A percentile compares a stretch with the other conserved stretches of the same genome.
Evolutionary conservation across 2,329 filamentous ascomycete genomes (phyloP).

Genomic region (Pseudogymnoascus sp.): DNA sequence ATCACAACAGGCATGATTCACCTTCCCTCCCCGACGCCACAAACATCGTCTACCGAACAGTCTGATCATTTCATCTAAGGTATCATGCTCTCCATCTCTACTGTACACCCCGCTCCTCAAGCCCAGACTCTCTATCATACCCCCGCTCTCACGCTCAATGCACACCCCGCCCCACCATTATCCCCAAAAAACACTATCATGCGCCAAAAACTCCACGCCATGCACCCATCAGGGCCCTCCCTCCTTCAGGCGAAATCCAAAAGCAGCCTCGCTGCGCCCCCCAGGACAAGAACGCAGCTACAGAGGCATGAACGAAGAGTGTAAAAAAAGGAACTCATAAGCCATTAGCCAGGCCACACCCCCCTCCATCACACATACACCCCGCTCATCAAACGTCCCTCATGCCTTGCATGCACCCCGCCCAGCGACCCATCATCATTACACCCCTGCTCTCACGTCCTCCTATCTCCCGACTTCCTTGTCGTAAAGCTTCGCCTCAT

Average conservation of each 20-base stretch:
- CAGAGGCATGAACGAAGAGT: neutral
- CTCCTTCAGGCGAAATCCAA: neutral
- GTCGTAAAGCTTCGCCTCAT: conserved; percentile 80
- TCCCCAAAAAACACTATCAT: neutral
- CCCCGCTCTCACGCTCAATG: neutral
- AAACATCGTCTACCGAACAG: neutral
- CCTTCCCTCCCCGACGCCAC: neutral
- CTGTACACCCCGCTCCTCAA: neutral
- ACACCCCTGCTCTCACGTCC: neutral
- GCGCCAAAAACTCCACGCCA: conserved; percentile 7
- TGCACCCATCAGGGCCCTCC: neutral
- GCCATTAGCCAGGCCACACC: neutral
- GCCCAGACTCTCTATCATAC: neutral
- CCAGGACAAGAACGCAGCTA: neutral
- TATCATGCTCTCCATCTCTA: neutral
- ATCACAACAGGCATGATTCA: neutral
- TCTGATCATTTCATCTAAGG: conserved; percentile 9
- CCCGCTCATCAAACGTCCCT: conserved; percentile 1
- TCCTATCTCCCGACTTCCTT: conserved; percentile 34
- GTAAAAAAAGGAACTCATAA: neutral
- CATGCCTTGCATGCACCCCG: neutral
- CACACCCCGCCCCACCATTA: neutral
- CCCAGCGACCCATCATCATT: neutral
- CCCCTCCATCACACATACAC: neutral
- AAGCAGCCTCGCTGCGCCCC: conserved; percentile 1